Base-by-base conservation (phyloP, 306 rosid species). In the Pyrus pyrifolia region DNA sequence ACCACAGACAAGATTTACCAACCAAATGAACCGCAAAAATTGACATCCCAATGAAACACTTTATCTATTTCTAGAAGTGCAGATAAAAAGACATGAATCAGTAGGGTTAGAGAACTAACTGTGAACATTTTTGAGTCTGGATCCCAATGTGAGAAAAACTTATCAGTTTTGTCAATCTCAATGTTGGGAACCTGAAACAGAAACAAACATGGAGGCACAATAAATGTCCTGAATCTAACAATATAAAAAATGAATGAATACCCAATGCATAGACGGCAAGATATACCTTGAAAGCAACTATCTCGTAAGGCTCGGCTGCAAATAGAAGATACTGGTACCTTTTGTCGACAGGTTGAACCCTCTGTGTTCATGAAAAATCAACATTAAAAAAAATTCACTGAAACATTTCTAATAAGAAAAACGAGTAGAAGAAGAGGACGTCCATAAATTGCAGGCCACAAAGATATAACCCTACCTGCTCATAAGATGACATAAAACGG, bases 71-170 rank as follows among this genome's bases (percentile, higher is more conserved):
- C n/a, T 57, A 33, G 38, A 6, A 22, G 66, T 55, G 25, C 59
- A 35, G 45, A 22, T 13, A 53, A 52, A n/a, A 45, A 8, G 6
- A 44, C 18, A 60, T 33, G 73, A 79, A 52, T 78, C 62, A 73
- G 49, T 12, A 17, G 55, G 60, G 14, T 46, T 58, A 72, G 22
- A 68, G 65, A 63, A 86, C 91, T 76, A 61, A 94, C 97, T 72
- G 98, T 92, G 84, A 92, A 95, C 98, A 95, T 92, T 88, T 92
- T 95, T 0, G 96, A 89, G 84, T 95, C 97, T 23, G 96, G 97
- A 84, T 95, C 98, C 98, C 98, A 95, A 78, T 95, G 96, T 4
- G 99, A 89, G 90, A 92, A 95, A 81, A 95, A 95, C 73, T 95
- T 45, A 13, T 45, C 14, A 13, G 51, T 11, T 45, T 45, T 45